Percentiles rank a stretch among this genome's conserved stretches.
phyloP scores from a whole-genome alignment of 371 early-diverging fungal genomes.

The Mortierella polycephala region DNA sequence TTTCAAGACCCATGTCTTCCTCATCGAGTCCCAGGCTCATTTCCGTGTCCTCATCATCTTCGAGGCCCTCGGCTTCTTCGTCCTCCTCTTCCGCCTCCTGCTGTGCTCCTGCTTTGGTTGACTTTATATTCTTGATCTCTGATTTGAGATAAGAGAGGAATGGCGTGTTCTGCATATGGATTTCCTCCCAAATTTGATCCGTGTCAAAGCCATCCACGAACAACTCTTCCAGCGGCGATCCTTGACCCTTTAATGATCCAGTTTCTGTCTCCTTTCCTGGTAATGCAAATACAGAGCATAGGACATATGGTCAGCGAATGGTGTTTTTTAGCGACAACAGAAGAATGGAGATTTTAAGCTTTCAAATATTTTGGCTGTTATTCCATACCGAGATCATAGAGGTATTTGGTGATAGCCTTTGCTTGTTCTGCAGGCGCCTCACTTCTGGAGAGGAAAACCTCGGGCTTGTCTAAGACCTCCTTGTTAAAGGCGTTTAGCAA shows the following conservation, averaged over 20 bases:
- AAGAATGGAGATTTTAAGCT: background rate
- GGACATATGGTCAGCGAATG: background rate
- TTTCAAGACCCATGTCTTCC: slow-evolving; percentile 51
- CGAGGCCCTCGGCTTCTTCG: slow-evolving; percentile 34
- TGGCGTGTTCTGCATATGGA: slow-evolving; percentile 85
- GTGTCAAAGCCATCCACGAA: slow-evolving; percentile 83
- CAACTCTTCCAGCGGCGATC: slow-evolving; percentile 60
- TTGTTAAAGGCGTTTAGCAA: slow-evolving; percentile 36
- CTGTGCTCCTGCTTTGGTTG: slow-evolving; percentile 16
- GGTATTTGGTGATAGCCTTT: slow-evolving; percentile 51
- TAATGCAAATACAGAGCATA: background rate
- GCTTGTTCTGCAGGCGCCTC: slow-evolving; percentile 45
- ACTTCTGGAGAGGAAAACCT: slow-evolving; percentile 46
- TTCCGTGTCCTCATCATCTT: slow-evolving; percentile 49
- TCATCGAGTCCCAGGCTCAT: slow-evolving; percentile 56
- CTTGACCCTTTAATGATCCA: slow-evolving; percentile 39
- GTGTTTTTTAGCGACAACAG: background rate
- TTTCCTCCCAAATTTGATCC: slow-evolving; percentile 94
- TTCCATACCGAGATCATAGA: slow-evolving; percentile 51
- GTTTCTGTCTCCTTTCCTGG: slow-evolving; percentile 46
- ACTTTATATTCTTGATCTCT: slow-evolving; percentile 59
- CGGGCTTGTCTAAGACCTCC: slow-evolving; percentile 47
- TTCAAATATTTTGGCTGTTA: background rate
- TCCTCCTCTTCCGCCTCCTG: slow-evolving; percentile 27
- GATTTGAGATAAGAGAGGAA: slow-evolving; percentile 73